Evolutionary conservation across 2,329 filamentous ascomycete genomes (phyloP).

Genomic region (Alternaria gaisen): DNA sequence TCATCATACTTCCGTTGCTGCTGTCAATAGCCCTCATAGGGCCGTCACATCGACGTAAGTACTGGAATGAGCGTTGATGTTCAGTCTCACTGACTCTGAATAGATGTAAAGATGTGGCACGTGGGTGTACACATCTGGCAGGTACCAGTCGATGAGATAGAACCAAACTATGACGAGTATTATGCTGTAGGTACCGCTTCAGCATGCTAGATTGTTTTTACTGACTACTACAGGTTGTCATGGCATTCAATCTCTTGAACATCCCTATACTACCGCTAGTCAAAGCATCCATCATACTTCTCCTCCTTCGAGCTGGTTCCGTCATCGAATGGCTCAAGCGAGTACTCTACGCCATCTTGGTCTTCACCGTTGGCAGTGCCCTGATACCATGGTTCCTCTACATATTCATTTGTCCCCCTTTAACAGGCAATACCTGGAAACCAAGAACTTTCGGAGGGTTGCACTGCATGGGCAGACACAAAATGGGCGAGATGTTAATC

Average conservation of each 20-base stretch:
- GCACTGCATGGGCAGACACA: constrained; percentile 49
- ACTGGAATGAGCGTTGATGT: constrained; percentile 4
- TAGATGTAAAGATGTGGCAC: constrained; percentile 52
- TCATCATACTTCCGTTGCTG: constrained; percentile 48
- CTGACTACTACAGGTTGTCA: constrained; percentile 34
- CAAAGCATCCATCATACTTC: constrained; percentile 52
- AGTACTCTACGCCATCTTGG: constrained; percentile 48
- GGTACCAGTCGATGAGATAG: constrained; percentile 44
- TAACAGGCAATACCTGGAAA: constrained; percentile 52
- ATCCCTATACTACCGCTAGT: constrained; percentile 53
- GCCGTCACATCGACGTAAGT: constrained; percentile 48
- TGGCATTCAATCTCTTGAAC: constrained; percentile 53
- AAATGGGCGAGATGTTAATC: constrained; percentile 50
- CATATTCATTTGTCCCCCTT: constrained; percentile 52
- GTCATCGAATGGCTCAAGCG: constrained; percentile 51
- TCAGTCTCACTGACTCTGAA: constrained; percentile 4
- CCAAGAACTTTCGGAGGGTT: constrained; percentile 50
- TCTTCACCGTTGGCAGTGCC: constrained; percentile 48
- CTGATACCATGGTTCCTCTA: constrained; percentile 50
- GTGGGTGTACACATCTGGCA: constrained; percentile 50
- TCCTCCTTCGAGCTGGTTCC: constrained; percentile 51
- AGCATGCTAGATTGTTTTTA: not conserved
- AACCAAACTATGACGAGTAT: constrained; percentile 50
- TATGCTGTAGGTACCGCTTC: constrained; percentile 36
- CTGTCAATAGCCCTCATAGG: constrained; percentile 50